Conservation (phyloP, 176 grass and related monocot genomes). For the Oryza punctata region DNA sequence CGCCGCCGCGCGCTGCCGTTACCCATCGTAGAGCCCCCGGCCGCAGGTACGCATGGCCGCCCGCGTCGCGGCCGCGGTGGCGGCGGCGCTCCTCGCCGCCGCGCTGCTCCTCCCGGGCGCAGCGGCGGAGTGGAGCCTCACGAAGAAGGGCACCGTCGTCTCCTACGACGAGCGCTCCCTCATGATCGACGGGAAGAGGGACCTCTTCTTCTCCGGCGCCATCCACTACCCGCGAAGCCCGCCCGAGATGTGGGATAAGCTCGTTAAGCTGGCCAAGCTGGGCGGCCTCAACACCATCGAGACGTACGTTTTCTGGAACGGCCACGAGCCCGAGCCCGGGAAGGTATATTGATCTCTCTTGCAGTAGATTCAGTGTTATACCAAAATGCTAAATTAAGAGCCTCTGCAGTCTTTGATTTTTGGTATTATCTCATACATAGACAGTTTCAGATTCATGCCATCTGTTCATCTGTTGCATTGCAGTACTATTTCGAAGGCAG, state of each 20-base stretch:
- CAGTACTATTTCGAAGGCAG: slow-evolving; percentile 81
- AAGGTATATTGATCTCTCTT: slow-evolving; percentile 50
- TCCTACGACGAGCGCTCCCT: slow-evolving; percentile 72
- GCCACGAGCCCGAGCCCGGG: slow-evolving; percentile 67
- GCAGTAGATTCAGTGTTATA: not conserved
- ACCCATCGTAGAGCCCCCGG: not conserved
- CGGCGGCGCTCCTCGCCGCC: not conserved
- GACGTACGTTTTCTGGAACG: slow-evolving; percentile 92
- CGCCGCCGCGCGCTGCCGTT: no score
- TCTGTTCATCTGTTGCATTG: slow-evolving; percentile 21
- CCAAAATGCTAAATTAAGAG: not conserved
- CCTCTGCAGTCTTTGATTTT: not conserved
- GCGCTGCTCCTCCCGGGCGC: slow-evolving; percentile 28
- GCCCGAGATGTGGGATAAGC: slow-evolving; percentile 73
- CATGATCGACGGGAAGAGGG: slow-evolving; percentile 70
- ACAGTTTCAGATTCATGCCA: not conserved
- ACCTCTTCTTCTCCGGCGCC: slow-evolving; percentile 88
- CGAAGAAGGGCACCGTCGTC: slow-evolving; percentile 37
- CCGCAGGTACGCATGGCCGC: slow-evolving; percentile 25
- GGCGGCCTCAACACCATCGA: slow-evolving; percentile 89
- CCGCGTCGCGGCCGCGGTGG: slow-evolving; percentile 5
- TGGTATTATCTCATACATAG: not conserved
- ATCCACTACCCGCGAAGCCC: slow-evolving; percentile 91
- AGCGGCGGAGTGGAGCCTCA: slow-evolving; percentile 41
- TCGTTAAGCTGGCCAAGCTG: slow-evolving; percentile 58